Evolutionary conservation across 108 stramenopile genomes (phyloP).

Genomic region (Skeletonema grethae): DNA sequence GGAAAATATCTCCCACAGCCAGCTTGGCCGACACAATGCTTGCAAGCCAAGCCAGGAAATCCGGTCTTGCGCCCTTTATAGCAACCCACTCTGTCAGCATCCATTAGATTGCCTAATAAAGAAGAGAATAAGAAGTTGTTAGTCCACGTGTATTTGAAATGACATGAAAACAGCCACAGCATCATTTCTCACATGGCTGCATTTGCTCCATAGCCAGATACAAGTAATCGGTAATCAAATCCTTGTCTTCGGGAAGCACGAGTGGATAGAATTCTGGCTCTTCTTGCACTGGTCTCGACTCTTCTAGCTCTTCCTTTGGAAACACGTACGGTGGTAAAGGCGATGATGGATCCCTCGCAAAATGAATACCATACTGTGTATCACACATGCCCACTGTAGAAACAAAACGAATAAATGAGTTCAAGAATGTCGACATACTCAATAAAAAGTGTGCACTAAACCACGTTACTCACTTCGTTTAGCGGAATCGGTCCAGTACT

Average conservation of each 20-base stretch:
- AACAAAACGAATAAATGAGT: no score
- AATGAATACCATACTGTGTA: constrained; percentile 81
- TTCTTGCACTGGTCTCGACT: constrained; percentile 8
- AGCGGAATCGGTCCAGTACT: constrained; percentile 89
- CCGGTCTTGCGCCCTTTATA: constrained; percentile 76
- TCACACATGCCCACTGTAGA: constrained; percentile 65
- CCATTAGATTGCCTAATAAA: constrained; percentile 27
- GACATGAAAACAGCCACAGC: constrained; percentile 51
- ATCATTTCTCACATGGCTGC: constrained; percentile 64
- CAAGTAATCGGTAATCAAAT: constrained; percentile 78
- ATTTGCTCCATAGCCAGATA: constrained; percentile 87
- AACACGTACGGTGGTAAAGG: constrained; percentile 59
- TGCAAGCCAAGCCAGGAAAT: constrained; percentile 87
- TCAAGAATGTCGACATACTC: no score
- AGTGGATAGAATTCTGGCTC: constrained; percentile 59
- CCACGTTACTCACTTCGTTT: constrained; percentile 40
- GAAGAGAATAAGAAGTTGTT: background rate
- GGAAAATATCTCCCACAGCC: constrained; percentile 90
- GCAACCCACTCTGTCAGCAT: constrained; percentile 48
- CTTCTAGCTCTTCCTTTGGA: constrained; percentile 2
- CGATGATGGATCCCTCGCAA: constrained; percentile 73
- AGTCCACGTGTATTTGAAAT: constrained; percentile 6
- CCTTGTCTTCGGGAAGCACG: constrained; percentile 67
- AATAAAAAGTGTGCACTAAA: no score
- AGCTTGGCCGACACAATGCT: constrained; percentile 80